phyloP scores from a whole-genome alignment of 2,329 filamentous ascomycete species.

The Ilyonectria sp. region DNA sequence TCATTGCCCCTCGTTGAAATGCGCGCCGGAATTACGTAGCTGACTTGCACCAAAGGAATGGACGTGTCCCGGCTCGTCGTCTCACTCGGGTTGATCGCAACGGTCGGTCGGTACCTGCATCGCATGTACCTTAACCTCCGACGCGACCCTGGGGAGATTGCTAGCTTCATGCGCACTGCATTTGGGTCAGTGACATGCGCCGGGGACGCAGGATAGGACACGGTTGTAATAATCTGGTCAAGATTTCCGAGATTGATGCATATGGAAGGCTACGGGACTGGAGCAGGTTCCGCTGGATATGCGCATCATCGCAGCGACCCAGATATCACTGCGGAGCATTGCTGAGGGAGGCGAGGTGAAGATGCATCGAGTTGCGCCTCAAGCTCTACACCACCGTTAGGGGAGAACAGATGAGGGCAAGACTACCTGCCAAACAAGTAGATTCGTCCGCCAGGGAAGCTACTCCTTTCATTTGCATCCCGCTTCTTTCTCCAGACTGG shows the following conservation, averaged over 20 bases:
- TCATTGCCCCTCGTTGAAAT: conserved; percentile 6
- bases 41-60: conserved; percentile 11
- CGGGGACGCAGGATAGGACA: conserved; percentile 12
- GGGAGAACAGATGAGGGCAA: background rate
- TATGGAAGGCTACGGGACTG: background rate
- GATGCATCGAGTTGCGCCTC: background rate
- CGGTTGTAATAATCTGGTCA: conserved; percentile 11
- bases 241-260: background rate
- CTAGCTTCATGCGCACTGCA: conserved; percentile 29
- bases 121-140: conserved; percentile 14
- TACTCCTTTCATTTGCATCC: conserved; percentile 48
- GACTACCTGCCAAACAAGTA: background rate
- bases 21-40: background rate
- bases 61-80: conserved; percentile 4
- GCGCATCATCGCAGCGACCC: background rate
- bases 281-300: background rate
- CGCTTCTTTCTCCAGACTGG: conserved; percentile 33
- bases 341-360: background rate
- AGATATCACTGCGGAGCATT: background rate
- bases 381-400: background rate
- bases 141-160: conserved; percentile 24
- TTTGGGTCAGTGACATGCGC: conserved; percentile 11
- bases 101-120: conserved; percentile 20
- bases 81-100: conserved; percentile 11
- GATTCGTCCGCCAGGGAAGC: conserved; percentile 29